A percentile compares a stretch with the other conserved stretches of the same genome.
phyloP scores from a whole-genome alignment of 2,329 filamentous ascomycete species.

The Fusarium verrucosum region DNA sequence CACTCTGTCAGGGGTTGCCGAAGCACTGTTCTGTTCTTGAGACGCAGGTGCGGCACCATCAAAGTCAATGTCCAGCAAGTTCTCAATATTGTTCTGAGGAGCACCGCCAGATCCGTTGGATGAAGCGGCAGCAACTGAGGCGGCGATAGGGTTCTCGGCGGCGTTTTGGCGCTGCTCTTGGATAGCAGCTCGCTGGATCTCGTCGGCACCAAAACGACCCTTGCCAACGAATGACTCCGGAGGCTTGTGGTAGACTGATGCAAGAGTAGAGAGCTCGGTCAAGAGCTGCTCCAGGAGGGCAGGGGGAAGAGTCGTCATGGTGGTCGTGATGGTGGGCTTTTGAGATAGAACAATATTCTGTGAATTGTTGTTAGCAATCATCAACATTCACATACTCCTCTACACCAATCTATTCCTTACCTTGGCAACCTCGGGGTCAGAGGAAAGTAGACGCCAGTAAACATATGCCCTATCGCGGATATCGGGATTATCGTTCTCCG shows the following conservation, averaged over 20 bases:
- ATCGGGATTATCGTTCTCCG: conserved; percentile 96
- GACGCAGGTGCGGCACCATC: conserved; percentile 94
- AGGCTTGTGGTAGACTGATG: conserved; percentile 98
- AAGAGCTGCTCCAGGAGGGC: conserved; percentile 90
- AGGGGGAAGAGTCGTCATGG: conserved; percentile 87
- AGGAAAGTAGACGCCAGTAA: conserved; percentile 96
- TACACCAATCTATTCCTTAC: conserved; percentile 55
- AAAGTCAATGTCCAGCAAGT: conserved; percentile 94
- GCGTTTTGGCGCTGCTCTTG: conserved; percentile 95
- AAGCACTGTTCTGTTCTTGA: conserved; percentile 65
- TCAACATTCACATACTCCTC: neutral
- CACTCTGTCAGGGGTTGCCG: conserved; percentile 74
- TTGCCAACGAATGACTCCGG: conserved; percentile 98
- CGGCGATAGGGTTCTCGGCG: conserved; percentile 92
- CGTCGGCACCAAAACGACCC: conserved; percentile 91
- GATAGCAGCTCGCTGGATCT: conserved; percentile 93
- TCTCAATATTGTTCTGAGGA: conserved; percentile 84
- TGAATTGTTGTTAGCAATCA: conserved; percentile 1
- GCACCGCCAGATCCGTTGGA: conserved; percentile 67
- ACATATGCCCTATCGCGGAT: conserved; percentile 97
- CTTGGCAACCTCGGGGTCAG: conserved; percentile 90
- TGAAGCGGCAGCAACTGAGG: conserved; percentile 77
- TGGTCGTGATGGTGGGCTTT: conserved; percentile 93
- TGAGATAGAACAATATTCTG: conserved; percentile 90
- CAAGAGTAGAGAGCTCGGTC: conserved; percentile 88